Evolutionary conservation across 225 moss, liverwort and hornwort species (phyloP), one percentile per base, ranked within the genome.

Genomic region (Physcomitrium patens): DNA sequence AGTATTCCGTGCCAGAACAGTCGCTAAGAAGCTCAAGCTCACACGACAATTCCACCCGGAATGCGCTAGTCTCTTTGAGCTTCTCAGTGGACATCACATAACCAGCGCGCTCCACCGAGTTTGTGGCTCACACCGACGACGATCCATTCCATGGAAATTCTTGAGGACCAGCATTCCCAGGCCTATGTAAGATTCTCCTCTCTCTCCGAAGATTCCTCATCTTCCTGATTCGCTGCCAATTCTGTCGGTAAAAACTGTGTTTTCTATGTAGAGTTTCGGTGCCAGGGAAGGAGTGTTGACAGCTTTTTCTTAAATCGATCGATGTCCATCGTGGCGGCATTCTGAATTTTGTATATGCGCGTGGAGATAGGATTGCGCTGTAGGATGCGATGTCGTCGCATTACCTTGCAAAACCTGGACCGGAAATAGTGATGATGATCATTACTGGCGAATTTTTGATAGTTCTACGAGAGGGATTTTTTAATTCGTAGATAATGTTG

Each of bases 1-100:
- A 4, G 14, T 1, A 64, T 71, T 56, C 71, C 37, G 7, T 0
- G 2, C n/a, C 63, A 51, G 9, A 79, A 73, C 67, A 26, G 73
- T 73, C 28, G 28, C 68, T 17, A 31, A 31, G 13, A 47, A 11
- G 23, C 31, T 7, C 31, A 24, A 24, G 24, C 24, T 24, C 24
- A 24, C 24, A 4, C 31, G 2, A 37, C 31, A 7, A 37, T 37
- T 37, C 31, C 31, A 7, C 31, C 5, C 2, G 31, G 31, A 37
- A 37, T 37, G n/a, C 31, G 7, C 4, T 4, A 37, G 31, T 37
- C 31, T 4, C 31, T 37, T 37, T 37, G 31, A 37, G 31, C 31
- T 37, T 37, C 31, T 4, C 5, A 4, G 31, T 37, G 31, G 31
- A 37, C 31, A 37, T 37, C 31, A 4, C 31, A 37, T 4, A 37